Percentiles rank a stretch among this genome's conserved stretches.
These are phyloP conservation scores for Rubus parviflorus DNA, from an alignment of 306 rosid species.

Conservation along the genomic window DNA sequence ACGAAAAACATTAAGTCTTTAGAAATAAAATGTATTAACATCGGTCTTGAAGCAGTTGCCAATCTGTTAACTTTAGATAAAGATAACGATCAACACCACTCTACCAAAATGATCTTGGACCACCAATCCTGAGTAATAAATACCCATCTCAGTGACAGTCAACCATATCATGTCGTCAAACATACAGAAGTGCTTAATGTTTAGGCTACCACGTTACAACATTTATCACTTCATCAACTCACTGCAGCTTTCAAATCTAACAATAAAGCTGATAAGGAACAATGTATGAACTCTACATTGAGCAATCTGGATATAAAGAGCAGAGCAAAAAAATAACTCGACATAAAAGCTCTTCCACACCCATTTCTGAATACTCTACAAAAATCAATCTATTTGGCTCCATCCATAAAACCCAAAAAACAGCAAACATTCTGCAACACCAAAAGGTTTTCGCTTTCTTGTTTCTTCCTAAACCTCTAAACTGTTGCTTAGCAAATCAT, in stretches of 20 bases:
- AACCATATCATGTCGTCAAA: background rate
- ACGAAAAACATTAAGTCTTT: background rate
- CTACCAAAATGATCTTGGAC: background rate
- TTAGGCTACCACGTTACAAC: background rate
- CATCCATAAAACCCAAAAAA: too few species aligned
- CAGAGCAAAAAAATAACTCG: too few species aligned
- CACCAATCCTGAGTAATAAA: background rate
- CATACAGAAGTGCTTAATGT: background rate
- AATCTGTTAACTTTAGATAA: background rate
- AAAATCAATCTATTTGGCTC: too few species aligned
- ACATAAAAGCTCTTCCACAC: too few species aligned
- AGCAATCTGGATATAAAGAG: background rate
- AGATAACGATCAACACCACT: background rate
- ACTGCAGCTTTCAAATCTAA: background rate
- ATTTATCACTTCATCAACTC: background rate
- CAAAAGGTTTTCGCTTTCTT: background rate
- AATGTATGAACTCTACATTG: background rate
- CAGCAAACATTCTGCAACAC: too few species aligned
- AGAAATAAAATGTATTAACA: background rate
- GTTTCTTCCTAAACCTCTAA: background rate
- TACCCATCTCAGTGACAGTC: background rate
- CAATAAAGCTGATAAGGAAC: background rate
- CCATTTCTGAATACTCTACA: too few species aligned
- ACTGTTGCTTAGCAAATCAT: background rate
- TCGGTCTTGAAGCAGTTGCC: background rate